Evolutionary conservation across 1,284 basidiomycete genomes (phyloP).

Genomic region (Leccinum brunneo-olivaceum): DNA sequence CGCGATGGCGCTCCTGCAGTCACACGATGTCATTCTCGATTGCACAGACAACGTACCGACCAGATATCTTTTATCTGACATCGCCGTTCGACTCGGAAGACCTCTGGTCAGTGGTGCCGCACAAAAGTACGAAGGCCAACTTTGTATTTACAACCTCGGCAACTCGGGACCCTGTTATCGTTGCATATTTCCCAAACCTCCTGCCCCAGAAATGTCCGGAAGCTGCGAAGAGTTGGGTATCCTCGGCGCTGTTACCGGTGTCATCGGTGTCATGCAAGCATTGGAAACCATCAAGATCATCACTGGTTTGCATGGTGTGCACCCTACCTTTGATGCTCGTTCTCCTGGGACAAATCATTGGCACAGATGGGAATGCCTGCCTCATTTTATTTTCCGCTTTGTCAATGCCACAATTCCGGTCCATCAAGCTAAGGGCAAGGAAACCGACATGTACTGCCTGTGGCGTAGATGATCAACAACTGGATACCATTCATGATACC

Average conservation of each 20-base stretch:
- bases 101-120: constrained; percentile 93
- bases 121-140: constrained; percentile 86
- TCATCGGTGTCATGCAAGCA: constrained; percentile 90
- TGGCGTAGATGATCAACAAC: constrained; percentile 38
- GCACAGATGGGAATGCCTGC: constrained; percentile 50
- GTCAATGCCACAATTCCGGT: constrained; percentile 68
- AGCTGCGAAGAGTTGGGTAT: constrained; percentile 91
- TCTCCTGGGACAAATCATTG: constrained; percentile 6
- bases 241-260: constrained; percentile 83
- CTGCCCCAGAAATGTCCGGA: constrained; percentile 55
- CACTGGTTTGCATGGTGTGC: constrained; percentile 63
- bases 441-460: constrained; percentile 62
- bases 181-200: constrained; percentile 83
- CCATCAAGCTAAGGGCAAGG: constrained; percentile 69
- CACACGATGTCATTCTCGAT: constrained; percentile 81
- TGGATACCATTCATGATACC: constrained; percentile 43
- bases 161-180: constrained; percentile 85
- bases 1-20: constrained; percentile 50
- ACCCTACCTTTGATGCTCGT: not conserved
- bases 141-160: constrained; percentile 73
- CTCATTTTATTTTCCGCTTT: constrained; percentile 74
- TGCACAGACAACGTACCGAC: constrained; percentile 94
- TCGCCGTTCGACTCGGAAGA: constrained; percentile 65
- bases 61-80: constrained; percentile 92
- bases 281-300: constrained; percentile 84